Evolutionary conservation across 2,329 filamentous ascomycete genomes (phyloP), one percentile per base, ranked within the genome.

Genomic region (Coleophoma crateriformis): DNA sequence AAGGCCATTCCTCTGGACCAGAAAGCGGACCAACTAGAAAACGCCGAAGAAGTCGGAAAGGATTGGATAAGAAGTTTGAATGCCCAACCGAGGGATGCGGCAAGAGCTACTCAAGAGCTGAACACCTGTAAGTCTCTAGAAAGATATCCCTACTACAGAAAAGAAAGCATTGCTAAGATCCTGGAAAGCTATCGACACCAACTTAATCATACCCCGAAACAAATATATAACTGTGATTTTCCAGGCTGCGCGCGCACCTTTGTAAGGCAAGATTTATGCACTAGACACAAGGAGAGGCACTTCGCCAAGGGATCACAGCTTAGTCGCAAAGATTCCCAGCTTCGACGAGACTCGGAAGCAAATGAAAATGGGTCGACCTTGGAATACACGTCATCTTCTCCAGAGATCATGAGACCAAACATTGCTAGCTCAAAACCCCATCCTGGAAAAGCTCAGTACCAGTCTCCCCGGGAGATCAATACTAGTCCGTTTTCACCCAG

Each of bases 51-150:
- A 90, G 87, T 68, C 81, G 87, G 56, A 90, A 90, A 66, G 86
- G 85, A 3, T 71, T 89, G 38, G 87, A 90, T 66, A 91, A 90
- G 71, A 83, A 84, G 62, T 92, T 90, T 56, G 85, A 88, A 62
- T 99, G 94, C 65, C 85, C 87, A 5, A 82, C 90, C 52, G 84
- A 88, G 56, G 89, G 87, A 37, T 99, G 94, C 62, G 91, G 90
- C 38, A 99, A 96, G 75, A 95, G 87, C 65, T 99, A 99, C 67
- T 96, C 92, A 22, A 82, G 94, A 65, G 92, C 94, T 8, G 94
- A 97, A 70, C 94, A 99, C 73, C 75, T 99, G 73, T 96, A 81
- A 77, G 77, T 74, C 27, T 27, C 27, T 69, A 19, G 4, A 15
- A 46, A 10, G 3, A 4, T 27, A 27, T 27, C 3, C n/a, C 3